Evolutionary conservation across 495 filamentous ascomycete genomes (phyloP), one percentile per base, ranked within the genome.

Genomic region (Clavariopsis aquatica): DNA sequence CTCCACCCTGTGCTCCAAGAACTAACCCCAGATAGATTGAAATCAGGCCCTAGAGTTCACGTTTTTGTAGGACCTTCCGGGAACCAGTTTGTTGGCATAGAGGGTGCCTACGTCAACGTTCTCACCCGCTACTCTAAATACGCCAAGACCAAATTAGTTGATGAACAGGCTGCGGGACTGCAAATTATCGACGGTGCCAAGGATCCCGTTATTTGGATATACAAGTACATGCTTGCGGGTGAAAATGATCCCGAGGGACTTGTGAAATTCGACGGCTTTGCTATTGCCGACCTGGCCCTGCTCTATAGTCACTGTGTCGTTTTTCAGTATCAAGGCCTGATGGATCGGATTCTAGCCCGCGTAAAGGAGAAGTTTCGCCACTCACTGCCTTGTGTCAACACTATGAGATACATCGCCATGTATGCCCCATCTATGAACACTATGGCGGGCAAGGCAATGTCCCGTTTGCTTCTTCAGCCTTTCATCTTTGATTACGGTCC

Each of bases 181-280:
- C 8, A 15, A 22, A 51, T 69, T 27, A 52, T 46, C 4, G 22
- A 36, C 31, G 47, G 54, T 22, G 27, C 36, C 34, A 69, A 64
- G 55, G 31, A 60, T 1, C 24, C 53, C 29, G 26, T 64, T 15
- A 17, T 38, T 1, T 69, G 61, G 46, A 69, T 69, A 20, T 69
- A 69, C 47, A 46, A 47, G 12, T 64, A 51, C 52, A 68, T 68
- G 65, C 54, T 68, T 3, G 34, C 54, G 6, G 60, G 60, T 6
- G 65, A 59, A 20, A 41, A 12, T 4, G 34, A 24, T 29, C 43
- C 46, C 19, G 43, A 49, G 4, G 46, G 57, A 6, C 45, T 49
- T n/a, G 31, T 6, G 13, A 47, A 47, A 7, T n/a, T 47, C 17
- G 45, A 47, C 45, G 45, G 20, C 20, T n/a, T 47, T n/a, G 6